Evolutionary conservation across 495 filamentous ascomycete genomes (phyloP), one percentile per base, ranked within the genome.

Genomic region (Penicillium canariense): DNA sequence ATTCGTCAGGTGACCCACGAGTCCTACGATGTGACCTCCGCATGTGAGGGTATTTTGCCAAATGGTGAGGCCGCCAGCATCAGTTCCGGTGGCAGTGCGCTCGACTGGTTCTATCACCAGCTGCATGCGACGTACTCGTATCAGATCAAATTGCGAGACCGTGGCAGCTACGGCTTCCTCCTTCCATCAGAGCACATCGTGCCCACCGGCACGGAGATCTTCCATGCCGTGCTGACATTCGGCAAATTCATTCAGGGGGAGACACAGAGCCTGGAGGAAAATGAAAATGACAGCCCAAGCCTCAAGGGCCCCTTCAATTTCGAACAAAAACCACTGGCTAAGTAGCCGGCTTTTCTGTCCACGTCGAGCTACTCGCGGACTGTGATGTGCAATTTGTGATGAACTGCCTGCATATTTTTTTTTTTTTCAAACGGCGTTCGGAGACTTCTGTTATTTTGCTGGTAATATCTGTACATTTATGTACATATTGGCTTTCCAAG

Each of bases 91-190:
- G 94, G 94, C 12, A 92, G 89, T 34, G 90, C 89, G 7, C 83
- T 98, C 38, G 94, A 97, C 70, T 98, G 90, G 84, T 96, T 98
- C 71, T 97, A 97, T 66, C 90, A 94, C 52, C 87, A 94, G 60
- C 70, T 96, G 27, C 74, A 81, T 38, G 87, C 93, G n/a, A 82
- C 77, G 30, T 94, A 88, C 63, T 85, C 89, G 23, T 98, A 95
- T 63, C 94, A 97, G 74, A 88, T 98, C 68, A 97, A 97, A 70
- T 76, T 98, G 20, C 81, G 94, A 31, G 94, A 98, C 72, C 96
- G 90, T 0, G 94, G 94, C 3, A 94, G 84, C 69, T 97, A 97
- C 67, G 94, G 94, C 0, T 98, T 97, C 62, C 74, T 98, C 43
- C 77, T 98, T 8, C 94, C 94, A 0, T 84, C 82, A 30, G 87